Base-by-base conservation (phyloP, 345 rosid species). In the Euclidium syriacum region DNA sequence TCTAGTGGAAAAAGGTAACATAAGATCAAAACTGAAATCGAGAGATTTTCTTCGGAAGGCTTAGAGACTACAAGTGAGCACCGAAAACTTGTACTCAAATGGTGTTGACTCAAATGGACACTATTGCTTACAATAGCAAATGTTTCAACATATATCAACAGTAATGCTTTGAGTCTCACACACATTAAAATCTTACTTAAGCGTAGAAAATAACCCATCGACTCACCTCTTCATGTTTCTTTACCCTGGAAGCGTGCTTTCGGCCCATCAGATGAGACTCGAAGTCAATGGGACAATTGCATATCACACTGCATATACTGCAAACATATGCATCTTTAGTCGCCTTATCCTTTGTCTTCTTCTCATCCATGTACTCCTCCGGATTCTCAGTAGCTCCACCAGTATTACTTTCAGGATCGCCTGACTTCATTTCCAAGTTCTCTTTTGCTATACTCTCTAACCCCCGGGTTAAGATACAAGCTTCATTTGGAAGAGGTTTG, bases 371-470 rank as follows among this genome's bases (percentile, higher is more conserved):
- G 3, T 30, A 30, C 34, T 30, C 34, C 10, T 9, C 1, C 2
- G 11, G 34, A 48, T 55, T 46, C 9, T 52, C 33, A 15, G 63
- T 65, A 12, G 50, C 22, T 32, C 52, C 34, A 7, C 57, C 41
- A 38, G 54, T 27, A 11, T 16, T 32, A 18, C 36, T 18, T 50
- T 65, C 70, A 59, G 58, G 10, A 32, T 38, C 47, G 49, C 15
- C 15, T 18, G 10, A 9, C 17, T 51, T 34, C 10, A 26, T 32
- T 17, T 38, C 59, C 59, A 58, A 10, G 53, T 30, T 83, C 80
- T 80, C 68, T 51, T 47, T 67, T 39, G 84, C 67, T 78, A 80
- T 77, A 30, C 65, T 68, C 68, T 81, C 60, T 36, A 73, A 46
- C 73, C 73, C 74, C 63, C 58, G 74, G 46, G 58, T 71, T 17